Evolutionary conservation across 2,329 filamentous ascomycete species (phyloP), one percentile per base, ranked within the genome.

Genomic region (Aschersonia sp.): DNA sequence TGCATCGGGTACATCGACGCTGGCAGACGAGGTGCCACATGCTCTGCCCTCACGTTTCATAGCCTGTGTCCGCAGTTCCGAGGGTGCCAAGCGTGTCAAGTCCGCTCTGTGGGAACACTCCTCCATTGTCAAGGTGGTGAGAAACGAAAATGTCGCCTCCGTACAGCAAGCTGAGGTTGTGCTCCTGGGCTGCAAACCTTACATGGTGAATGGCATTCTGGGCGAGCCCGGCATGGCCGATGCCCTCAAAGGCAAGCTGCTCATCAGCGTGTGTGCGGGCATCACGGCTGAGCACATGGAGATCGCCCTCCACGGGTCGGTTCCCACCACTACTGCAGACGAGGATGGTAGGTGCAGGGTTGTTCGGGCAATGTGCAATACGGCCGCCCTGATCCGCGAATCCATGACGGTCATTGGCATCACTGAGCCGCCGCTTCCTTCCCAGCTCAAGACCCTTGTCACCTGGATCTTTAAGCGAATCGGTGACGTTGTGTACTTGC

Each of bases 361-460:
- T 43, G 81, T 94, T 4, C 75, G 87, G 32, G 86, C 84, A 48
- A 88, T 94, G 78, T 87, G 87, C 55, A 94, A 94, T 68, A 89
- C 85, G 0, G 86, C 87, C 9, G 81, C 82, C 30, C 74, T 85
- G 45, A 83, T 94, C 50, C 70, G 85, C 44, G 82, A 94, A 64
- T 82, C 78, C 55, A 92, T 92, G 85, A 91, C 83, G 4, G 80
- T 92, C 47, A 83, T 94, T 54, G 80, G 78, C 45, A 79, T 74
- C 44, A 71, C 74, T 5, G 70, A 68, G 6, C 77, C 80, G 6
- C 73, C 80, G 3, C 68, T 86, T 10, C 69, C 74, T 4, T 59
- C 70, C 1, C 65, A 70, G 20, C 72, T 73, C 31, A 68, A 75
- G 44, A 64, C 59, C 51, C 72, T 89, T 9, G 75, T 88, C 20